These are phyloP conservation scores for Penicillium thymicola DNA, from an alignment of 2,329 filamentous ascomycete genomes.

Conservation along the genomic window DNA sequence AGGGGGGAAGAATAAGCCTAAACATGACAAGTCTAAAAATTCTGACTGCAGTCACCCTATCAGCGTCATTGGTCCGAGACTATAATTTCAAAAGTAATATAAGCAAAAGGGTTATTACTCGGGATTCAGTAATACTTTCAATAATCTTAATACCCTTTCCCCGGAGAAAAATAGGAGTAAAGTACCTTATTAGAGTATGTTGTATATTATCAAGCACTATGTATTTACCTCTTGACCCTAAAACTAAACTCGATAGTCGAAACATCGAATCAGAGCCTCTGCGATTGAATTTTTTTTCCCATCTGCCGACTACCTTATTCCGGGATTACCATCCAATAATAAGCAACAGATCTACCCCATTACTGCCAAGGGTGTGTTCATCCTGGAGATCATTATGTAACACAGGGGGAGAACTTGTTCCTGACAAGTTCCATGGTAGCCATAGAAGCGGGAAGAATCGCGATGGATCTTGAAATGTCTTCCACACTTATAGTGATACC, in stretches of 20 bases:
- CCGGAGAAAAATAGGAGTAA: neutral
- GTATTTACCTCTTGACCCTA: neutral
- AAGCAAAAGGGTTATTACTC: neutral
- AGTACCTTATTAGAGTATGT: neutral
- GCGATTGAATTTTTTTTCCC: neutral
- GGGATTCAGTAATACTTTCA: neutral
- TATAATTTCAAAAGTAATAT: neutral
- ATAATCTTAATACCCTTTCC: neutral
- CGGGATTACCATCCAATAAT: neutral
- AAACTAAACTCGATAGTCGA: neutral
- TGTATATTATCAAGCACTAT: neutral
- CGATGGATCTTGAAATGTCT: neutral
- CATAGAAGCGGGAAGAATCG: conserved; percentile 8
- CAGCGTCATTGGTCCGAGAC: neutral
- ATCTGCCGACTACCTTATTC: neutral
- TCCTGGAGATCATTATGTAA: conserved; percentile 24
- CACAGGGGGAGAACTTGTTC: conserved; percentile 6
- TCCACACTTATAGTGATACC: neutral
- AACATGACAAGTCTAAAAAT: conserved; percentile 18
- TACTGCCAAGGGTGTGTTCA: conserved; percentile 6
- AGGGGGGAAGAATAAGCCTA: neutral
- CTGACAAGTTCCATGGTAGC: conserved; percentile 10
- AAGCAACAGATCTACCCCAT: conserved; percentile 15
- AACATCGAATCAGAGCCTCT: conserved; percentile 7
- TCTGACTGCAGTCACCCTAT: neutral